These are phyloP conservation scores for Neurospora sp. DNA, from an alignment of 2,329 filamentous ascomycete genomes.

Conservation along the genomic window DNA sequence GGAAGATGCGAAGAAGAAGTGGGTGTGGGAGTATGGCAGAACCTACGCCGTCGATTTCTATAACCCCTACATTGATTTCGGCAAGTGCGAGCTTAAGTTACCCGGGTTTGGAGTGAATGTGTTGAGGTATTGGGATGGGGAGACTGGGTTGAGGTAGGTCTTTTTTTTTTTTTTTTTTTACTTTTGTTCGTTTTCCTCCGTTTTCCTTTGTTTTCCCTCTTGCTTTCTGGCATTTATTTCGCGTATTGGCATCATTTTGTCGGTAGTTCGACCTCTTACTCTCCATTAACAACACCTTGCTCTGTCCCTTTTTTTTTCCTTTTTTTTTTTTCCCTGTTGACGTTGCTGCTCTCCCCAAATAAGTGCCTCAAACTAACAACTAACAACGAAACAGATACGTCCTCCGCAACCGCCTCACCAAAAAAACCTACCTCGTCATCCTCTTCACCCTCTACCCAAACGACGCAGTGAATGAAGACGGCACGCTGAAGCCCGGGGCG, in stretches of 20 bases:
- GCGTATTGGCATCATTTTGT: no score
- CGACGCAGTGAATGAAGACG: slow-evolving; percentile 52
- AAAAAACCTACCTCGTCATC: slow-evolving; percentile 69
- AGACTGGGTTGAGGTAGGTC: slow-evolving; percentile 52
- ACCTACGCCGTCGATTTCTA: slow-evolving; percentile 60
- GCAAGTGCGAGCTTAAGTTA: slow-evolving; percentile 57
- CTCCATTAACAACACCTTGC: no score
- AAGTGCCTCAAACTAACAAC: no score
- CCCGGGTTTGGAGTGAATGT: slow-evolving; percentile 66
- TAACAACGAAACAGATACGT: slow-evolving; percentile 52
- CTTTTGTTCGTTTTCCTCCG: no score
- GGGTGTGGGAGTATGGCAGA: slow-evolving; percentile 44
- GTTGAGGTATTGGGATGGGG: slow-evolving; percentile 71
- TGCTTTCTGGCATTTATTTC: not conserved
- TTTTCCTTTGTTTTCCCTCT: no score
- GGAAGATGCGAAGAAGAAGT: slow-evolving; percentile 37
- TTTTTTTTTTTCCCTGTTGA: not conserved
- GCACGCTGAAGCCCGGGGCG: slow-evolving; percentile 37
- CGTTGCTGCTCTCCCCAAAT: no score
- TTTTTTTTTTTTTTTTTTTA: slow-evolving; percentile 11
- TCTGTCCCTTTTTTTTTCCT: not conserved
- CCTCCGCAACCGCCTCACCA: slow-evolving; percentile 67
- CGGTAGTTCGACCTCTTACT: no score
- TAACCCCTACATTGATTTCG: slow-evolving; percentile 85
- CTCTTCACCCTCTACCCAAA: slow-evolving; percentile 67